Evolutionary conservation across 2,329 filamentous ascomycete species (phyloP).

Genomic region (Alternaria conjuncta): DNA sequence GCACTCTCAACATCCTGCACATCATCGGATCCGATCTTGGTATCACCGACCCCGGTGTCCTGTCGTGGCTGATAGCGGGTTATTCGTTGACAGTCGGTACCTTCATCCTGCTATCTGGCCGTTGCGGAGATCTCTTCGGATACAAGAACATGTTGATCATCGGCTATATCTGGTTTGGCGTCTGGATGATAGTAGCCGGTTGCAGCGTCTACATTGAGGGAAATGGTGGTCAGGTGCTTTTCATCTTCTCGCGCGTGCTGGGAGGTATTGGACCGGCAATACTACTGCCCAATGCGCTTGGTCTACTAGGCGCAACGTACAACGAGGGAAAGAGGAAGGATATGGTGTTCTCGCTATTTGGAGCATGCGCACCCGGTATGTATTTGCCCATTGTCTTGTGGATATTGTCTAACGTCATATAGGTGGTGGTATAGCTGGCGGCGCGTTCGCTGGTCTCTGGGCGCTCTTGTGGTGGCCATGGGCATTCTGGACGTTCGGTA

Average conservation of each 20-base stretch:
- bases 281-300: slow-evolving; percentile 68
- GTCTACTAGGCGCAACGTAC: slow-evolving; percentile 66
- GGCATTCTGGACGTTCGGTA: slow-evolving; percentile 56
- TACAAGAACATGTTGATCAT: slow-evolving; percentile 58
- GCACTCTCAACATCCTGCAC: slow-evolving; percentile 49
- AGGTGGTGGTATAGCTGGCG: slow-evolving; percentile 52
- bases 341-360: slow-evolving; percentile 64
- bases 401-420: not conserved
- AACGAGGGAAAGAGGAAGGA: slow-evolving; percentile 64
- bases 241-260: slow-evolving; percentile 46
- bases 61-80: slow-evolving; percentile 58
- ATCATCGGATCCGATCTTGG: slow-evolving; percentile 53
- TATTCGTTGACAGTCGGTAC: slow-evolving; percentile 59
- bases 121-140: slow-evolving; percentile 59
- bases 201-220: slow-evolving; percentile 48
- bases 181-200: slow-evolving; percentile 57
- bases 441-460: slow-evolving; percentile 51
- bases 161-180: slow-evolving; percentile 58
- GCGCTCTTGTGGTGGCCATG: slow-evolving; percentile 60
- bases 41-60: slow-evolving; percentile 48
- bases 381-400: not conserved
- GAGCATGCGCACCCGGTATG: slow-evolving; percentile 54
- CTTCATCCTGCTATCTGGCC: slow-evolving; percentile 58
- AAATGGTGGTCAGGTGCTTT: slow-evolving; percentile 40
- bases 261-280: slow-evolving; percentile 67